Conservation (phyloP, 2,329 filamentous ascomycete genomes). For the Acrodontium crateriforme region DNA sequence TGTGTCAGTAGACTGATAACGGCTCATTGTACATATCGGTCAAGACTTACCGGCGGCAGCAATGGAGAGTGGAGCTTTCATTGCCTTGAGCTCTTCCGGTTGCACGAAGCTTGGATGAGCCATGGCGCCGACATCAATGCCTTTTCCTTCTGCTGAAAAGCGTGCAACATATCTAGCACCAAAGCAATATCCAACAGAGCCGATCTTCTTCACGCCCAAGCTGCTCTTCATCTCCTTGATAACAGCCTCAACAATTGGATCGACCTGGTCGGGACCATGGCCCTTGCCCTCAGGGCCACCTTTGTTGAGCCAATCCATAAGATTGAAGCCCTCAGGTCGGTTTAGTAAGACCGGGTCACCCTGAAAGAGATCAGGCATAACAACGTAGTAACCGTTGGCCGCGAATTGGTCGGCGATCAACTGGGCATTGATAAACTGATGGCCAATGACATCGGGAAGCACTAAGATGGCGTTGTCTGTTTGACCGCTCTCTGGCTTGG, state of each 20-base stretch:
- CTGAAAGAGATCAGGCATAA: conserved; percentile 59
- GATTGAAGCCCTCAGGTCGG: conserved; percentile 33
- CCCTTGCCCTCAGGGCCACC: conserved; percentile 18
- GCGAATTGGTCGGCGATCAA: conserved; percentile 62
- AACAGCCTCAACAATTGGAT: conserved; percentile 38
- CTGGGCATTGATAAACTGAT: conserved; percentile 37
- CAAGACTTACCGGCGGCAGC: conserved; percentile 43
- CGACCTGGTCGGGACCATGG: conserved; percentile 32
- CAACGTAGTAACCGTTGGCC: conserved; percentile 54
- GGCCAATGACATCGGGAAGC: conserved; percentile 45
- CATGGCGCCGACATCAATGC: conserved; percentile 53
- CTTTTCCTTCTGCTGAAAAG: conserved; percentile 42
- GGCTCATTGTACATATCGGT: not conserved
- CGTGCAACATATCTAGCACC: conserved; percentile 46
- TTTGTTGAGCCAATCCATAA: conserved; percentile 36
- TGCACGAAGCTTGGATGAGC: conserved; percentile 68
- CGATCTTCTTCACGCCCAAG: conserved; percentile 35
- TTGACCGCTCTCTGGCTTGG: conserved; percentile 38
- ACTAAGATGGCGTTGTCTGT: conserved; percentile 43
- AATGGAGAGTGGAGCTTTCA: conserved; percentile 45
- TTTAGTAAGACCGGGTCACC: conserved; percentile 48
- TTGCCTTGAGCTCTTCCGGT: conserved; percentile 43
- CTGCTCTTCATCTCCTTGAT: conserved; percentile 34
- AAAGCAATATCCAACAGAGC: conserved; percentile 34
- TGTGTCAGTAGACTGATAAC: not conserved